These are phyloP conservation scores for Dryas alaskensis DNA, from an alignment of 306 rosid genomes.

Conservation along the genomic window DNA sequence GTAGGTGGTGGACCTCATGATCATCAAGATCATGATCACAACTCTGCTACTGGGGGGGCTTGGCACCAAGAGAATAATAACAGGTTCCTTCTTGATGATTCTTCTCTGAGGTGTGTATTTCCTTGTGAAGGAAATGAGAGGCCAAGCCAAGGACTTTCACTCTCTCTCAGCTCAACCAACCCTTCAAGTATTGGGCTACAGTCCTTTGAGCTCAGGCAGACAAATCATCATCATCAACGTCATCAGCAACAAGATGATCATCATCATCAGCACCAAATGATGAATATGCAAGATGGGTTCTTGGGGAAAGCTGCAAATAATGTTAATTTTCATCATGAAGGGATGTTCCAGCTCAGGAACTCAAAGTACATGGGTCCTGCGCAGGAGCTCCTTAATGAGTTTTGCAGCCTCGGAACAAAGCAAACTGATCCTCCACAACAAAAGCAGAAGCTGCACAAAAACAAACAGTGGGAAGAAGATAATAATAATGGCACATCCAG, in stretches of 20 bases:
- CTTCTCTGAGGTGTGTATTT: conserved; percentile 71
- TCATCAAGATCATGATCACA: neutral
- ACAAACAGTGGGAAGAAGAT: conserved; percentile 54
- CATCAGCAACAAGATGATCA: conserved; percentile 18
- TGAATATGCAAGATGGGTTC: conserved; percentile 4
- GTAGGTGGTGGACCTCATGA: conserved; percentile 25
- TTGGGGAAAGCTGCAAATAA: conserved; percentile 10
- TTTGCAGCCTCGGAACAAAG: conserved; percentile 70
- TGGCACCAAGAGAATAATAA: conserved; percentile 44
- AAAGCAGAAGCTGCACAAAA: conserved; percentile 45
- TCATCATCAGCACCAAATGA: neutral
- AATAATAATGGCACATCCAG: conserved; percentile 17
- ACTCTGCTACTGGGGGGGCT: conserved; percentile 7
- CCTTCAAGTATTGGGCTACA: conserved; percentile 69
- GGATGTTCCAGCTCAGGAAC: conserved; percentile 49
- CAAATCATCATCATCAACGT: conserved; percentile 25
- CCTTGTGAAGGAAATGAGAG: conserved; percentile 79
- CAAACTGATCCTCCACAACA: conserved; percentile 24
- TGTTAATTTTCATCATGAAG: conserved; percentile 25
- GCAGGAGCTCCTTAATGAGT: conserved; percentile 77
- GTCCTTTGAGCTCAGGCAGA: conserved; percentile 66
- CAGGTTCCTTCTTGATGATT: conserved; percentile 59
- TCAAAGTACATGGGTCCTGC: conserved; percentile 66
- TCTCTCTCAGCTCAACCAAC: conserved; percentile 65
- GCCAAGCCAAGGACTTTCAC: conserved; percentile 94